Base-by-base conservation (phyloP, 2,329 filamentous ascomycete species). In the Cladophialophora yegresii region DNA sequence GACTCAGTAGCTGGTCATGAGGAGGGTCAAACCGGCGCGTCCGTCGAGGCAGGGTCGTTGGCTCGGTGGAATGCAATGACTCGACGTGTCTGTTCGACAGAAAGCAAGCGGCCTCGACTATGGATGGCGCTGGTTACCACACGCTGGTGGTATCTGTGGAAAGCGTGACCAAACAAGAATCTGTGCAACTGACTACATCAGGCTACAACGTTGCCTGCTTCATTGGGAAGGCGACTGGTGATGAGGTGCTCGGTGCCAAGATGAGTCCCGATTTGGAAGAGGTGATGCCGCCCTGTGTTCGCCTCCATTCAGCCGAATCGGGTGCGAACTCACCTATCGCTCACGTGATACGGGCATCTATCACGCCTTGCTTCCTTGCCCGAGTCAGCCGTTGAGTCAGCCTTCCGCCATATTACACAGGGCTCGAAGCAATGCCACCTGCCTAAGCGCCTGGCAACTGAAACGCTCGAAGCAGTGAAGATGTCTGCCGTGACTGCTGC, bases 61-160 rank as follows among this genome's bases (percentile, higher is more conserved):
- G 26, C n/a, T 43, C 22, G 43, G 49, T 30, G 43, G 58, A 36
- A 33, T 61, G 33, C 33, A 33, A 33, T 47, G 36, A 54, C 33
- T 61, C 33, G 22, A 8, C 8, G 36, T n/a, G 36, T n/a, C 13
- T 40, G 36, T n/a, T 40, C 36, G 6, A 13, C 16, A n/a, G 16
- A 10, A 50, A 50, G 47, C 22, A 50, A 50, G 10, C 47, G 26
- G 20, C 23, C 13, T 26, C 47, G 30, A 54, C 36, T 43, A 8
- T n/a, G n/a, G n/a, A 53, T 2, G 26, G 22, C 12, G 50, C 23
- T 30, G 6, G 50, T 4, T 33, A 54, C n/a, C 33, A n/a, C 6
- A 20, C 36, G 16, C 36, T 43, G 36, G 6, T 16, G 36, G 36
- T 43, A 13, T 43, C 36, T 8, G 36, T 43, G 36, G 13, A 43